Evolutionary conservation across 2,329 filamentous ascomycete species (phyloP), one percentile per base, ranked within the genome.

Genomic region (Fusarium sp.): DNA sequence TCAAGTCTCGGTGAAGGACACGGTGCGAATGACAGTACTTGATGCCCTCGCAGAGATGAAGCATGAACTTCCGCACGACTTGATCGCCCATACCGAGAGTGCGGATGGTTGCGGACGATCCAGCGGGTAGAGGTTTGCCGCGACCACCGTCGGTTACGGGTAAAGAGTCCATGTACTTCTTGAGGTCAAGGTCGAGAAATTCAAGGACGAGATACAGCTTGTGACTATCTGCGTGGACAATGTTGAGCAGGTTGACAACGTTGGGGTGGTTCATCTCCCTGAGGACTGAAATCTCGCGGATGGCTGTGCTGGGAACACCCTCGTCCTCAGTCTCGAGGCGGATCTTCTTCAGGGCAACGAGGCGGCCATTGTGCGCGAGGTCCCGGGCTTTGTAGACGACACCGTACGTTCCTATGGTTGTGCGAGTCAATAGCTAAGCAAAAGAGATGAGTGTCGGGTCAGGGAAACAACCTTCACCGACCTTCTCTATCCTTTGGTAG

Each of bases 401-500:
- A 82, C 95, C 95, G 81, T 98, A 98, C 10, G 95, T 98, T 79
- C 95, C 95, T 97, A 58, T 9, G 24, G 24, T 46, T 46, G 42
- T 46, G 42, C 42, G 46, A 51, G 46, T 51, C 46, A 51, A 51
- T 51, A 51, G 46, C 46, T 51, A 51, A 51, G 46, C 16, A 51
- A 51, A 49, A 29, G 9, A 44, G 1, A 17, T 4, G 17, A 0
- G 0, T 20, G 6, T n/a, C 16, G 24, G 17, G 27, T n/a, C 46
- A 51, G 46, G 46, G 46, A 51, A 70, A 79, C 88, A 78, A 96
- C 95, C 95, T 90, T 98, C 95, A 83, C 95, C 95, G 79, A 98
- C 95, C 88, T 98, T 98, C 87, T 98, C 95, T 80, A 98, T 90
- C 87, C 97, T 97, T 85, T 97, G 94, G 83, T 98, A 98, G 85